Evolutionary conservation across 768 basidiomycete genomes (phyloP).

Genomic region (Suillus subaureus): DNA sequence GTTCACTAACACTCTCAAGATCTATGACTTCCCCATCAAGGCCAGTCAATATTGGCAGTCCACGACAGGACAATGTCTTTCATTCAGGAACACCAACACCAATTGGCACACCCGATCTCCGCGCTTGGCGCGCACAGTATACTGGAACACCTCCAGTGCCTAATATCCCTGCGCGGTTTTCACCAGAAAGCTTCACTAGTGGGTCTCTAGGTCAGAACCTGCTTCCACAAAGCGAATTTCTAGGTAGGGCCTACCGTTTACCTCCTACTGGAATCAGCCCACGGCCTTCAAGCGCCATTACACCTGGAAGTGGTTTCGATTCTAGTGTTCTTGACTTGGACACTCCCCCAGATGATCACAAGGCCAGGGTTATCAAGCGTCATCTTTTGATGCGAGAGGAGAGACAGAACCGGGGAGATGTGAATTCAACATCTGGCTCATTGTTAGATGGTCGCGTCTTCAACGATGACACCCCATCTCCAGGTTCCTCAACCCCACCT

Average conservation of each 20-base stretch:
- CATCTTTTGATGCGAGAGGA: slow-evolving; percentile 82
- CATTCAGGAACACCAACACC: slow-evolving; percentile 34
- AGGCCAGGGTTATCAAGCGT: slow-evolving; percentile 74
- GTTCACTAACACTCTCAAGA: not conserved
- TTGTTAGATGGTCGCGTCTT: slow-evolving; percentile 23
- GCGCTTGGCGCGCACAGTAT: slow-evolving; percentile 66
- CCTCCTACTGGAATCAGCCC: slow-evolving; percentile 43
- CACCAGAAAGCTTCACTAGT: slow-evolving; percentile 40
- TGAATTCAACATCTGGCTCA: slow-evolving; percentile 24
- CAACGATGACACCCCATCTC: slow-evolving; percentile 21
- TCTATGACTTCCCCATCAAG: slow-evolving; percentile 57
- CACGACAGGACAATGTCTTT: slow-evolving; percentile 20
- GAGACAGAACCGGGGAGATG: slow-evolving; percentile 30
- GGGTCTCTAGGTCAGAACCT: slow-evolving; percentile 14
- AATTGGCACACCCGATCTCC: slow-evolving; percentile 65
- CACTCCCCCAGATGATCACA: slow-evolving; percentile 78
- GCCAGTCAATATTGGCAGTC: slow-evolving; percentile 52
- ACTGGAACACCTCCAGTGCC: slow-evolving; percentile 54
- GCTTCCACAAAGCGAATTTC: slow-evolving; percentile 16
- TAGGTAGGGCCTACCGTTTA: slow-evolving; percentile 20
- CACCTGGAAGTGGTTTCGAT: slow-evolving; percentile 33
- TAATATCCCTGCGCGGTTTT: slow-evolving; percentile 58
- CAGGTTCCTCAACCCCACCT: slow-evolving; percentile 27
- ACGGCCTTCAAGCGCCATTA: slow-evolving; percentile 31
- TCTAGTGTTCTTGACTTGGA: slow-evolving; percentile 46